These are phyloP conservation scores for Candida nonsorbophila DNA, from an alignment of 805 yeast species.

Conservation along the genomic window DNA sequence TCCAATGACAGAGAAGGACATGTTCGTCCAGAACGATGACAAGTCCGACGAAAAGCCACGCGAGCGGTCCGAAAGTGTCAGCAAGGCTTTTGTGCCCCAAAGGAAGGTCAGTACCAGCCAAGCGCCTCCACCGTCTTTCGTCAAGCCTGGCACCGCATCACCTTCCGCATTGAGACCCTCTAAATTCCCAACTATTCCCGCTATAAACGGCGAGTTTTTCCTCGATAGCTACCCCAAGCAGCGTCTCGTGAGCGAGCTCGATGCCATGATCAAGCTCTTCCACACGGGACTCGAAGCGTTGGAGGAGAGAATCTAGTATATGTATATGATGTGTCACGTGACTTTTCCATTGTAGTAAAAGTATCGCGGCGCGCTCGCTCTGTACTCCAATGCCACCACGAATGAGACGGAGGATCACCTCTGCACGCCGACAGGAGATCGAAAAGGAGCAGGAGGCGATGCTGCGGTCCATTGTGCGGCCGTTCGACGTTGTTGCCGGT, in stretches of 20 bases:
- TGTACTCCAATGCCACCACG: conserved; percentile 31
- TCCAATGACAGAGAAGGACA: conserved; percentile 62
- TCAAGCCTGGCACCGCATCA: conserved; percentile 1
- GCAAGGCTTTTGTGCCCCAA: conserved; percentile 4
- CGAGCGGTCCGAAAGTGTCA: conserved; percentile 7
- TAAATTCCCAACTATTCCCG: conserved; percentile 33
- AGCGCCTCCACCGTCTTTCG: not conserved
- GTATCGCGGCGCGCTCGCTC: not conserved
- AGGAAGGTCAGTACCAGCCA: conserved; percentile 8
- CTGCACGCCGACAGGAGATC: conserved; percentile 36
- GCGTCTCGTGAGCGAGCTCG: conserved; percentile 31
- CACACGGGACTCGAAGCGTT: conserved; percentile 37
- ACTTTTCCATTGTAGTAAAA: not conserved
- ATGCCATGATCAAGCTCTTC: conserved; percentile 30
- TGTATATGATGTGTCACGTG: not conserved
- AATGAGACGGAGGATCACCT: conserved; percentile 39
- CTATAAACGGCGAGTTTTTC: conserved; percentile 31
- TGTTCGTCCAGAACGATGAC: conserved; percentile 6
- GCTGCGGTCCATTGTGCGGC: conserved; percentile 40
- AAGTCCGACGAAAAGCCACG: conserved; percentile 7
- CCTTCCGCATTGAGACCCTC: conserved; percentile 1
- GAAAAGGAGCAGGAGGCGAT: conserved; percentile 35
- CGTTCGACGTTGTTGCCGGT: conserved; percentile 60
- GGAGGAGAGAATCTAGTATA: conserved; percentile 19
- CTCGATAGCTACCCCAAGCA: conserved; percentile 30